phyloP scores from a whole-genome alignment of 768 basidiomycete genomes.

The Lactifluus pinguis region DNA sequence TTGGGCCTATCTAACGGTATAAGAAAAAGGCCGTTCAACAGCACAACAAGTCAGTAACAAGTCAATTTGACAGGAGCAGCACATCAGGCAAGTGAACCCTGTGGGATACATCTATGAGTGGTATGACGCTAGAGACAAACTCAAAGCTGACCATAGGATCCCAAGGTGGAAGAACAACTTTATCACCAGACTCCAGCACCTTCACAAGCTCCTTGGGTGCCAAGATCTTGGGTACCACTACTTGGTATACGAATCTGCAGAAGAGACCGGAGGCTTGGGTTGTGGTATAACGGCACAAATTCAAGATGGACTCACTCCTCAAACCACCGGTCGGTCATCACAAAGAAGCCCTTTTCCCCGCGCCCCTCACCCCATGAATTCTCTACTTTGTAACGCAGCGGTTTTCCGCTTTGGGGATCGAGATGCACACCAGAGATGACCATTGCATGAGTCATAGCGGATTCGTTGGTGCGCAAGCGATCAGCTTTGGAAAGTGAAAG shows the following conservation, averaged over 20 bases:
- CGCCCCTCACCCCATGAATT: constrained; percentile 83
- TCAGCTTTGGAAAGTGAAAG: constrained; percentile 79
- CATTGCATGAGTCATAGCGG: constrained; percentile 93
- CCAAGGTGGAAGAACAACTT: constrained; percentile 75
- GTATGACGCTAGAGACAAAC: not conserved
- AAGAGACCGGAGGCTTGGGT: not conserved
- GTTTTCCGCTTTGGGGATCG: constrained; percentile 55
- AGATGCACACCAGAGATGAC: constrained; percentile 91
- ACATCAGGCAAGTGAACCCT: constrained; percentile 17
- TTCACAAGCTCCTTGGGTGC: constrained; percentile 76
- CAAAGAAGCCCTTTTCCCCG: constrained; percentile 81
- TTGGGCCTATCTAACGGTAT: too few species aligned
- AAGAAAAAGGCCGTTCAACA: not conserved
- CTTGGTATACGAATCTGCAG: constrained; percentile 82
- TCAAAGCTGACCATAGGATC: constrained; percentile 66
- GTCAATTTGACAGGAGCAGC: not conserved
- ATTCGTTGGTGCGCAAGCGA: constrained; percentile 74
- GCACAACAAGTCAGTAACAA: not conserved
- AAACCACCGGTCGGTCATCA: constrained; percentile 93
- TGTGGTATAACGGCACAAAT: not conserved
- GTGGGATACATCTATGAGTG: not conserved
- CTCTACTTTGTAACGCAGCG: constrained; percentile 92
- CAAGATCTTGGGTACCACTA: constrained; percentile 75
- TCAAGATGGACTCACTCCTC: constrained; percentile 50
- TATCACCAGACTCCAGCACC: constrained; percentile 62